Conservation (phyloP, 768 basidiomycete genomes). For the Collybiopsis luxurians region DNA sequence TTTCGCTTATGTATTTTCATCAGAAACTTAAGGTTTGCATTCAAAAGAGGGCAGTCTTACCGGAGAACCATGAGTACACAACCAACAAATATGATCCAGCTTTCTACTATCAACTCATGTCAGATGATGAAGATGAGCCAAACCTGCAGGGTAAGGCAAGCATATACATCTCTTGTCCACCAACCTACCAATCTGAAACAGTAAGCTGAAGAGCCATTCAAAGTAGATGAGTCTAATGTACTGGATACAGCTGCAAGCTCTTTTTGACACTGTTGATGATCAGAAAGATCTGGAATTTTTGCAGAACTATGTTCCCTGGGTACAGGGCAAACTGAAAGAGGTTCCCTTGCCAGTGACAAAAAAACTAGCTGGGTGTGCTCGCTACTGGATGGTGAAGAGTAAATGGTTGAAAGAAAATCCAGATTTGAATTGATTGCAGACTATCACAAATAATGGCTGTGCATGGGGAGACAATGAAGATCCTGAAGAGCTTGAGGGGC, state of each 20-base stretch:
- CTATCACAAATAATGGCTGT: slow-evolving; percentile 14
- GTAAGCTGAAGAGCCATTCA: neutral
- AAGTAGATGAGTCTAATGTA: neutral
- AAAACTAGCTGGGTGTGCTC: slow-evolving; percentile 9
- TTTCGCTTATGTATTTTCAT: neutral
- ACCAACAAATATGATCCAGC: neutral
- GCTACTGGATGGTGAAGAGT: slow-evolving; percentile 20
- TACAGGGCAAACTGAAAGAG: slow-evolving; percentile 7
- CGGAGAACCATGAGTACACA: neutral
- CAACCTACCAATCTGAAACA: neutral
- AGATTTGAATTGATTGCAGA: slow-evolving; percentile 6
- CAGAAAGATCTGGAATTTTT: neutral
- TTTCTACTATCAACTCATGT: neutral
- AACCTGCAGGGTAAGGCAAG: neutral
- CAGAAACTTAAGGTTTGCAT: neutral
- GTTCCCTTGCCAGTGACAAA: slow-evolving; percentile 10
- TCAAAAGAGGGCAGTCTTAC: neutral
- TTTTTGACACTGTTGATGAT: neutral
- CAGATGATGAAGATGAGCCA: neutral
- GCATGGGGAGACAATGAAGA: slow-evolving; percentile 17
- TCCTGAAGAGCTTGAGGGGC: slow-evolving; percentile 10
- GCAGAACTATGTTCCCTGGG: neutral
- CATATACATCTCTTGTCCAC: neutral
- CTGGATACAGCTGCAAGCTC: neutral
- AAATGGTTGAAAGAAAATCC: slow-evolving; percentile 16